Percentiles rank a stretch among this genome's conserved stretches.
These are phyloP conservation scores for Monilinia laxa DNA, from an alignment of 2,329 filamentous ascomycete species.

Conservation along the genomic window DNA sequence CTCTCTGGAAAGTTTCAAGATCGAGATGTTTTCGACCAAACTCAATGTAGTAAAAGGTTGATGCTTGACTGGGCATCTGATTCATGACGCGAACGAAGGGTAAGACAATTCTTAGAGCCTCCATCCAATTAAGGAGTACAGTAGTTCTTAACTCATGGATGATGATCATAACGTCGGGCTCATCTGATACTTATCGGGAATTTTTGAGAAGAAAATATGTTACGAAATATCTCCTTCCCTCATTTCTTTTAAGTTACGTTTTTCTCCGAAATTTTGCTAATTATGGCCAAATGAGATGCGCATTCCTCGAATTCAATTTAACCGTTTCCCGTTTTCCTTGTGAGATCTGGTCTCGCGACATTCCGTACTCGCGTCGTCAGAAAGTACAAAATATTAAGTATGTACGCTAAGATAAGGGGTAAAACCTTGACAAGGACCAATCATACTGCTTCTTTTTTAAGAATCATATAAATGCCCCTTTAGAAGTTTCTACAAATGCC, in stretches of 20 bases:
- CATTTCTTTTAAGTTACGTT: not conserved
- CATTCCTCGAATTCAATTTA: not conserved
- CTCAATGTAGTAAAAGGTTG: too few species aligned
- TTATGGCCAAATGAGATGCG: not conserved
- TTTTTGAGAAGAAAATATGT: not conserved
- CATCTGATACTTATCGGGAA: slow-evolving; percentile 1
- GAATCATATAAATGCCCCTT: too few species aligned
- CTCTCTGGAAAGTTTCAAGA: slow-evolving; percentile 13
- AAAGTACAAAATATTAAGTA: too few species aligned
- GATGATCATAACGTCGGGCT: slow-evolving; percentile 10
- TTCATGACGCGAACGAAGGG: not conserved
- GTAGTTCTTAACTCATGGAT: not conserved
- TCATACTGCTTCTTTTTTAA: not conserved
- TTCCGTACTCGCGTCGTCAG: not conserved
- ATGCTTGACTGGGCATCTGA: not conserved
- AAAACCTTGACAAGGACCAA: not conserved
- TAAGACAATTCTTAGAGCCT: slow-evolving; percentile 15
- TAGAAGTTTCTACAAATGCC: too few species aligned
- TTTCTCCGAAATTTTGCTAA: not conserved
- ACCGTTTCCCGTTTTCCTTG: not conserved
- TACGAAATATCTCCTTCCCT: not conserved
- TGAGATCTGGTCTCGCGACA: slow-evolving; percentile 3
- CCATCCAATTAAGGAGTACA: not conserved
- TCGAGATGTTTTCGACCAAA: too few species aligned
- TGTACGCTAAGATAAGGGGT: too few species aligned